phyloP scores from a whole-genome alignment of 306 rosid genomes.

The Malus sieversii region DNA sequence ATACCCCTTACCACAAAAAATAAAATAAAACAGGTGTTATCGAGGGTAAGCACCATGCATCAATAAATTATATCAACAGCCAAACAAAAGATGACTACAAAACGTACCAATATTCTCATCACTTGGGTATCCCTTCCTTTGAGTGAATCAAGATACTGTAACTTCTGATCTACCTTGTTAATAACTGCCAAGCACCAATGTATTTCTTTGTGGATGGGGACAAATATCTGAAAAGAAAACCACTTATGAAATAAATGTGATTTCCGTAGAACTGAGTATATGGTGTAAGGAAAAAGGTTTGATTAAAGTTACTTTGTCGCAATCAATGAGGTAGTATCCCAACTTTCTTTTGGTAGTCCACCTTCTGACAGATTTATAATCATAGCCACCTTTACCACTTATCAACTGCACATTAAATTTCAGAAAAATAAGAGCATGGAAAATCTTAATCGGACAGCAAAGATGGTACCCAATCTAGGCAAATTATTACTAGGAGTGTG shows the following conservation, averaged over 20 bases:
- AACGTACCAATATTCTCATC: conserved; percentile 59
- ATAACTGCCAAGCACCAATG: conserved; percentile 98
- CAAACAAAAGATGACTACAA: conserved; percentile 5
- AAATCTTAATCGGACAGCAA: background rate
- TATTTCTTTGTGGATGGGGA: conserved; percentile 86
- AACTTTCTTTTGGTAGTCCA: conserved; percentile 81
- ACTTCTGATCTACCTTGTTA: conserved; percentile 70
- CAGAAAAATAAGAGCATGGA: background rate
- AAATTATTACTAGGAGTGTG: background rate
- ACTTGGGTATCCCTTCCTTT: conserved; percentile 59
- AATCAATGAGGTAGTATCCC: conserved; percentile 69
- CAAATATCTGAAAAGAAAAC: conserved; percentile 59
- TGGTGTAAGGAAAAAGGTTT: conserved; percentile 2
- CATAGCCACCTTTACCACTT: conserved; percentile 68
- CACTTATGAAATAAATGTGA: conserved; percentile 9
- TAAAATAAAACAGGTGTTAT: background rate
- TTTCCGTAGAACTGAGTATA: conserved; percentile 5
- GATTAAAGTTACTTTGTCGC: conserved; percentile 65
- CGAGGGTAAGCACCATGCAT: background rate
- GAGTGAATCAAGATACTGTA: conserved; percentile 95
- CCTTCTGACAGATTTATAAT: conserved; percentile 80
- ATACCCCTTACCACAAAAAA: background rate
- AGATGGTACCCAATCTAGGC: background rate
- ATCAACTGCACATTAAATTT: conserved; percentile 45
- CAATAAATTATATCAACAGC: conserved; percentile 10